Conservation (phyloP, 1,139 yeast species). For the Suhomyces bolitotheri region DNA sequence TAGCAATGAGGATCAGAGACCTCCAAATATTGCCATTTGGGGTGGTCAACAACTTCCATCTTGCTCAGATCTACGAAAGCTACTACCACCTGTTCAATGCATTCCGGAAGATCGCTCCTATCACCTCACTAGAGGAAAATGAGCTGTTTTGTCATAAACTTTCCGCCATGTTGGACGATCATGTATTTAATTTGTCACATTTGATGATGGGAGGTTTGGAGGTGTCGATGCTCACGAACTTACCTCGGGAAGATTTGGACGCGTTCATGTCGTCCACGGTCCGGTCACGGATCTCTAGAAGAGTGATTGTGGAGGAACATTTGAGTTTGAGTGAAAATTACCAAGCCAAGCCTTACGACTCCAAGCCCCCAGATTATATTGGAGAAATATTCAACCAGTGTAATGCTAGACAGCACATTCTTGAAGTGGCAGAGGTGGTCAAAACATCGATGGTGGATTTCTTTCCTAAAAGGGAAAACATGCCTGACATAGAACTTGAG, state of each 20-base stretch:
- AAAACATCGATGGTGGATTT: conserved; percentile 44
- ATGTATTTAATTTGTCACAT: conserved; percentile 78
- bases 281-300: conserved; percentile 81
- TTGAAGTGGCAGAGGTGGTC: conserved; percentile 52
- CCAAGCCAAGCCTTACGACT: conserved; percentile 41
- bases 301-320: conserved; percentile 91
- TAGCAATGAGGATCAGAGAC: conserved; percentile 77
- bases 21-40: conserved; percentile 82
- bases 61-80: conserved; percentile 84
- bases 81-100: conserved; percentile 86
- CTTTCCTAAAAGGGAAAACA: conserved; percentile 53
- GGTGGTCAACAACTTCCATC: conserved; percentile 80
- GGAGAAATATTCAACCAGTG: conserved; percentile 87
- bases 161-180: conserved; percentile 68
- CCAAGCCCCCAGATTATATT: conserved; percentile 65
- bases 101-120: conserved; percentile 69
- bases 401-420: conserved; percentile 68
- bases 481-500: conserved; percentile 76
- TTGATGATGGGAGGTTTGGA: conserved; percentile 92
- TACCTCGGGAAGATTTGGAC: conserved; percentile 67
- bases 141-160: conserved; percentile 66
- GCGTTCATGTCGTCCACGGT: conserved; percentile 72
- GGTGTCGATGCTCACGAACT: conserved; percentile 61
- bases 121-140: conserved; percentile 71
- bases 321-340: conserved; percentile 71